Evolutionary conservation across 1,139 yeast species (phyloP), one percentile per base, ranked within the genome.

Genomic region (Blastobotrys illinoisensis): DNA sequence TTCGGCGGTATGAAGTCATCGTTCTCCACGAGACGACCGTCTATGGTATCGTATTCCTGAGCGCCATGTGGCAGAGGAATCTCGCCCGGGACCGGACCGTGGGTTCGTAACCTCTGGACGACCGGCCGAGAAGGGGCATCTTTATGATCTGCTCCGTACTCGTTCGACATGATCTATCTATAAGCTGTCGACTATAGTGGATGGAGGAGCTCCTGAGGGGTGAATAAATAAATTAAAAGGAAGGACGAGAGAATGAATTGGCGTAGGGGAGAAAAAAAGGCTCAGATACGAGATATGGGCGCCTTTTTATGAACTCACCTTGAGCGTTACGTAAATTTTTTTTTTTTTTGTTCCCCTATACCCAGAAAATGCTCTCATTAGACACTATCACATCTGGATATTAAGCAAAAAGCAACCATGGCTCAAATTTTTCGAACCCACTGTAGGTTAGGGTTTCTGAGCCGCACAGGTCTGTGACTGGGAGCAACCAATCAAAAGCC

Each of bases 31-130:
- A 63, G 49, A 43, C 58, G 60, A 24, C 71, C 71, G 55, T 69
- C 69, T 43, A 67, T 61, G 48, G 73, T 70, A 5, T 66, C 69
- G 55, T 68, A 68, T 21, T 66, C 72, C 57, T 64, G 66, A 44
- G 66, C 72, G 18, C 73, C 73, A 55, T 69, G 66, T 32, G 73
- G 73, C 44, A 68, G 67, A 20, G 73, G 73, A 49, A 70, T 64
- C 53, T 64, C 67, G 32, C 72, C 73, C 21, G 67, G 61, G 26
- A 66, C 55, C 19, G 73, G 73, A 9, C 57, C 63, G 53, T 69
- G 57, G 62, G 71, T 44, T 48, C 49, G 21, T 44, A 44, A 26
- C 11, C 32, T 26, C 32, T 26, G 32, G 32, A 26, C 32, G 13
- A 26, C 13, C 13, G 32, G 32, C 11, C 11, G 9, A 3, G n/a